phyloP scores from a whole-genome alignment of 2,329 filamentous ascomycete genomes.

The Coniochaeta sp. region DNA sequence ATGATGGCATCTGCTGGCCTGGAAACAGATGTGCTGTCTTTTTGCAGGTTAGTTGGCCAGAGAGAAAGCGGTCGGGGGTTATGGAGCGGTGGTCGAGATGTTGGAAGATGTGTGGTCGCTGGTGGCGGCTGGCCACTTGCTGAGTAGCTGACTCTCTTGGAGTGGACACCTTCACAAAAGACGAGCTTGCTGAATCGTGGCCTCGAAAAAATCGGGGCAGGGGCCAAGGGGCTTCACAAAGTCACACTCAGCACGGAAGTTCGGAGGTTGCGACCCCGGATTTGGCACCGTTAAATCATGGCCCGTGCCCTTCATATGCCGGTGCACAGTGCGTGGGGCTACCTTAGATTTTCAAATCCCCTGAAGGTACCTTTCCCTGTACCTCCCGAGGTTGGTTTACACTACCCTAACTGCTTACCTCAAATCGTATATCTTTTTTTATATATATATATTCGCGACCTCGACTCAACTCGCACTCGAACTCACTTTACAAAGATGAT shows the following conservation, averaged over 20 bases:
- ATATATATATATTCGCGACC: too few relatives aligned
- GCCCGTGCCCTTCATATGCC: background rate
- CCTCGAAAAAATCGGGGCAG: background rate
- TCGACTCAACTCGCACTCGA: too few relatives aligned
- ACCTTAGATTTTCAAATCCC: too few relatives aligned
- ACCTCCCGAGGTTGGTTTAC: too few relatives aligned
- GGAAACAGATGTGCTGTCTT: background rate
- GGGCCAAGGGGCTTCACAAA: too few relatives aligned
- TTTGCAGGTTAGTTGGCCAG: background rate
- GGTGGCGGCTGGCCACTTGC: background rate
- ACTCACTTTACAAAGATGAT: too few relatives aligned
- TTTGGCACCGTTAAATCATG: background rate
- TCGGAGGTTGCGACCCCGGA: background rate
- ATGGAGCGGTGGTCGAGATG: background rate
- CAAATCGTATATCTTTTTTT: too few relatives aligned
- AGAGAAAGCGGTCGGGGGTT: background rate
- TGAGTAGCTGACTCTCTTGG: background rate
- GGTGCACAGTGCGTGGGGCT: background rate
- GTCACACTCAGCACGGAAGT: background rate
- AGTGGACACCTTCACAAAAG: background rate
- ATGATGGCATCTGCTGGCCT: slow-evolving; percentile 21
- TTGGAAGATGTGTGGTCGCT: background rate
- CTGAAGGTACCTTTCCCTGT: too few relatives aligned
- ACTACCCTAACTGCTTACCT: too few relatives aligned
- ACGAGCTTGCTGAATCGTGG: slow-evolving; percentile 1